These are phyloP conservation scores for Emericellopsis atlantica DNA, from an alignment of 2,329 filamentous ascomycete genomes.

Conservation along the genomic window DNA sequence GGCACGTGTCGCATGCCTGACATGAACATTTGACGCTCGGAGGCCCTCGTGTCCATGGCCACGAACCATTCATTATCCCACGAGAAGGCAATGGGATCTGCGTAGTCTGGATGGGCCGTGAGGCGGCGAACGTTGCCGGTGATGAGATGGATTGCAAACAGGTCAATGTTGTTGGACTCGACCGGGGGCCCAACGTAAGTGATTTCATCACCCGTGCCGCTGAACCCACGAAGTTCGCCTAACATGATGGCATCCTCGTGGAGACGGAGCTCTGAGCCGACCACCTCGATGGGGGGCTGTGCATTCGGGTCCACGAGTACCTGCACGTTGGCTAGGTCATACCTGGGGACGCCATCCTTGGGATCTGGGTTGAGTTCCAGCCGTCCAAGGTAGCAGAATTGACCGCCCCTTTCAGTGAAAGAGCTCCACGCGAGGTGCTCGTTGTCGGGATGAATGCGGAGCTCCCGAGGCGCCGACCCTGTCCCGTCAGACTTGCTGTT, in stretches of 20 bases:
- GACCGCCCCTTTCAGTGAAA: constrained; percentile 12
- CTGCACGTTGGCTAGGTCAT: constrained; percentile 26
- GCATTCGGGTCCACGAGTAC: constrained; percentile 14
- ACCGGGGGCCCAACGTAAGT: constrained; percentile 23
- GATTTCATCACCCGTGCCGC: constrained; percentile 24
- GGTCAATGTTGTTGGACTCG: constrained; percentile 30
- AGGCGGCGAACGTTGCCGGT: constrained; percentile 27
- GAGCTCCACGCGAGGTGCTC: constrained; percentile 28
- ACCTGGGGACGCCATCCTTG: constrained; percentile 16
- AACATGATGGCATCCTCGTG: constrained; percentile 18
- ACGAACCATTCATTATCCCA: constrained; percentile 28
- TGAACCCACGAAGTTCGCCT: constrained; percentile 32
- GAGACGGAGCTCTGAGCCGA: constrained; percentile 14
- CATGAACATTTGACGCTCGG: constrained; percentile 25
- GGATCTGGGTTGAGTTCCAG: constrained; percentile 25
- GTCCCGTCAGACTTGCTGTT: constrained; percentile 16
- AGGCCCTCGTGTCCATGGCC: constrained; percentile 28
- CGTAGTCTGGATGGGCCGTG: constrained; percentile 29
- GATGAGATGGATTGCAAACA: constrained; percentile 24
- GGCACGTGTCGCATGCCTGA: constrained; percentile 25
- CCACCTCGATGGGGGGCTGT: constrained; percentile 8
- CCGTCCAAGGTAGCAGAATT: constrained; percentile 20
- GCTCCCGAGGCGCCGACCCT: constrained; percentile 22
- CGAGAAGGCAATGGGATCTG: constrained; percentile 27
- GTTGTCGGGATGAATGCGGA: constrained; percentile 31